Percentiles rank a stretch among this genome's conserved stretches.
Conservation (phyloP, 768 basidiomycete species). For the Infundibulicybe gibba region DNA sequence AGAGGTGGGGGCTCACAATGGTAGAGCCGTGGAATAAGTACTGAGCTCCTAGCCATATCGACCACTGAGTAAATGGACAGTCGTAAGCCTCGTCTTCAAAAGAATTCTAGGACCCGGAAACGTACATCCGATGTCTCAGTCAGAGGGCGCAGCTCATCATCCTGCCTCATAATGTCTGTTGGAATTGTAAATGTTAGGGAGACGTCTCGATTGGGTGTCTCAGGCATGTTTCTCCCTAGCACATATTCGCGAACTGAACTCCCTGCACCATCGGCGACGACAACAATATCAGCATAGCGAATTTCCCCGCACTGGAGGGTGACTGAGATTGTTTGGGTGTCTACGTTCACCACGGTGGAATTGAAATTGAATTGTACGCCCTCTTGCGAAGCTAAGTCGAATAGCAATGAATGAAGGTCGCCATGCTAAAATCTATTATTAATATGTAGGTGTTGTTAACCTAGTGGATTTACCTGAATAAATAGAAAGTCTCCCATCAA, state of each 20-base stretch:
- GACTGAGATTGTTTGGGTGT: slow-evolving; percentile 27
- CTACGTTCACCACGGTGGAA: slow-evolving; percentile 27
- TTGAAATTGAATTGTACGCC: slow-evolving; percentile 47
- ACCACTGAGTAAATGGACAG: slow-evolving; percentile 20
- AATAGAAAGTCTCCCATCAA: slow-evolving; percentile 29
- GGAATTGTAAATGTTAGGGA: slow-evolving; percentile 29
- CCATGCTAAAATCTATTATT: slow-evolving; percentile 37
- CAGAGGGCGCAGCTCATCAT: slow-evolving; percentile 26
- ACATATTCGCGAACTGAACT: slow-evolving; percentile 34
- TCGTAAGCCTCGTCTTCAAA: too few species aligned
- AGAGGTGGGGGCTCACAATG: neutral
- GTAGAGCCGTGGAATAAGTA: slow-evolving; percentile 17
- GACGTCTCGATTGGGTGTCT: slow-evolving; percentile 20
- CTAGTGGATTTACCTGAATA: slow-evolving; percentile 17
- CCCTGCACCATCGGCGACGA: slow-evolving; percentile 57
- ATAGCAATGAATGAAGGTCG: slow-evolving; percentile 46
- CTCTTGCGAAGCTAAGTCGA: slow-evolving; percentile 38
- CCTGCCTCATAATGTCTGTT: slow-evolving; percentile 21
- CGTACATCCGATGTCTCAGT: slow-evolving; percentile 25
- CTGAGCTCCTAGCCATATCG: slow-evolving; percentile 27
- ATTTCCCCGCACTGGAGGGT: slow-evolving; percentile 37
- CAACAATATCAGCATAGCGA: slow-evolving; percentile 46
- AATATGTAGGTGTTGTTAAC: slow-evolving; percentile 3
- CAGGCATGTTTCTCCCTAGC: slow-evolving; percentile 18
- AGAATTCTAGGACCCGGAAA: slow-evolving; percentile 4